Percentiles rank a stretch among this genome's conserved stretches.
Conservation (phyloP, 768 basidiomycete species). For the Boletus bicolor region DNA sequence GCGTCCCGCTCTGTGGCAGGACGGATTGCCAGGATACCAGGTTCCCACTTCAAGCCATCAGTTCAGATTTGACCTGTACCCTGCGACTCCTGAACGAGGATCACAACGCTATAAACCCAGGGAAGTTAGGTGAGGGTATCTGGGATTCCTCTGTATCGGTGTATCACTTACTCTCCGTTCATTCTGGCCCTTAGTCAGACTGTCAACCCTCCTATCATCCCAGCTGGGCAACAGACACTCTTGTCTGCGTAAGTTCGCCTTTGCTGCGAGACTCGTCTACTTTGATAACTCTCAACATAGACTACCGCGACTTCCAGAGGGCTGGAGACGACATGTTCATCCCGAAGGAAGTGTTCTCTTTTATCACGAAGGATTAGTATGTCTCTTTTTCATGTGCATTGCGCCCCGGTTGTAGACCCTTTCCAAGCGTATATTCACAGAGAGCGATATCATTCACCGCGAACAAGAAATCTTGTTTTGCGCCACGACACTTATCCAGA, state of each 20-base stretch:
- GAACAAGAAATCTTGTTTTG: not conserved
- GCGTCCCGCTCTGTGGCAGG: not conserved
- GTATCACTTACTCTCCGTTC: not conserved
- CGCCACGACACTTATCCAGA: conserved; percentile 5
- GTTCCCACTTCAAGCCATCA: not conserved
- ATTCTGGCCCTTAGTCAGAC: not conserved
- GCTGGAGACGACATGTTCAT: conserved; percentile 12
- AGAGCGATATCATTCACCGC: not conserved
- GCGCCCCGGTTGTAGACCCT: not conserved
- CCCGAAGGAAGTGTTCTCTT: conserved; percentile 13
- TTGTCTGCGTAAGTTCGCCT: conserved; percentile 4
- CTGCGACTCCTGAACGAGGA: conserved; percentile 7
- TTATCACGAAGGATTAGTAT: conserved; percentile 11
- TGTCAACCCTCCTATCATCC: not conserved
- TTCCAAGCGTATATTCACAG: conserved; percentile 18
- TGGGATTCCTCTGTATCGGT: not conserved
- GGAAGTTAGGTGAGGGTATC: not conserved
- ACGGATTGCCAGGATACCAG: not conserved
- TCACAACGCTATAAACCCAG: conserved; percentile 9
- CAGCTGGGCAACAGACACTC: conserved; percentile 5
- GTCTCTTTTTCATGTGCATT: not conserved
- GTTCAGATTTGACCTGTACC: not conserved
- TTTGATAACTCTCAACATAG: not conserved
- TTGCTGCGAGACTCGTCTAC: not conserved
- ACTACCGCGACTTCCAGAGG: not conserved